phyloP scores from a whole-genome alignment of 768 basidiomycete species.

The Sistotremastrum niveocremeum region DNA sequence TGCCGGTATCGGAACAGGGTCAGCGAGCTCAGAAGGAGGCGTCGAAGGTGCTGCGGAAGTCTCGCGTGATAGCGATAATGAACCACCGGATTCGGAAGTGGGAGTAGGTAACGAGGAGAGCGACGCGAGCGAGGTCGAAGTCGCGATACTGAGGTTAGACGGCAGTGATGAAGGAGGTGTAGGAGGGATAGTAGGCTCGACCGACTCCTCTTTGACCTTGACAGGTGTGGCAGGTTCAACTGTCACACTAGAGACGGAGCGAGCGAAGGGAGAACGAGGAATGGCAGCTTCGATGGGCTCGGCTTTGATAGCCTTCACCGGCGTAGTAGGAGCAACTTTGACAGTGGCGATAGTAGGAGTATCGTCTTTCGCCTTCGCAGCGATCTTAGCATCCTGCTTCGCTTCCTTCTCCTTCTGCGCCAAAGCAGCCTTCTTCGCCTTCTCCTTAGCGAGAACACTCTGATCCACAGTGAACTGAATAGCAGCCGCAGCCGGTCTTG shows the following conservation, averaged over 20 bases:
- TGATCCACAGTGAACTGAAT: constrained; percentile 97
- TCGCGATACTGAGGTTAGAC: constrained; percentile 9
- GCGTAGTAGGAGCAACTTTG: constrained; percentile 2
- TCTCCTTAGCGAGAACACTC: constrained; percentile 30
- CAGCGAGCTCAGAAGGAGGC: neutral
- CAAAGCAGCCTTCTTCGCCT: constrained; percentile 42
- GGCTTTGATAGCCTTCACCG: neutral
- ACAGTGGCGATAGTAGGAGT: neutral
- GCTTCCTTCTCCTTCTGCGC: constrained; percentile 17
- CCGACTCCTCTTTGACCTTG: constrained; percentile 18
- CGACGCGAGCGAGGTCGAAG: constrained; percentile 15
- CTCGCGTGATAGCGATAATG: constrained; percentile 1
- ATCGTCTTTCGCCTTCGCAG: neutral
- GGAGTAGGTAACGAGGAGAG: constrained; percentile 14
- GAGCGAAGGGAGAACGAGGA: neutral
- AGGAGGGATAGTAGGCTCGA: constrained; percentile 11
- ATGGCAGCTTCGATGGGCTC: neutral
- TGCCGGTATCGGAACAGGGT: constrained; percentile 4
- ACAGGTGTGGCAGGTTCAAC: constrained; percentile 9
- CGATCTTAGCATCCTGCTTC: neutral
- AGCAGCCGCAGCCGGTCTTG: constrained; percentile 86
- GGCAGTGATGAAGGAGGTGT: constrained; percentile 18
- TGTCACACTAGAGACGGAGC: neutral
- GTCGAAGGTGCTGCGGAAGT: constrained; percentile 3
- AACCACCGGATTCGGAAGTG: too few relatives aligned